phyloP scores from a whole-genome alignment of 2,329 filamentous ascomycete species.

The Microcyclospora tardicrescens region DNA sequence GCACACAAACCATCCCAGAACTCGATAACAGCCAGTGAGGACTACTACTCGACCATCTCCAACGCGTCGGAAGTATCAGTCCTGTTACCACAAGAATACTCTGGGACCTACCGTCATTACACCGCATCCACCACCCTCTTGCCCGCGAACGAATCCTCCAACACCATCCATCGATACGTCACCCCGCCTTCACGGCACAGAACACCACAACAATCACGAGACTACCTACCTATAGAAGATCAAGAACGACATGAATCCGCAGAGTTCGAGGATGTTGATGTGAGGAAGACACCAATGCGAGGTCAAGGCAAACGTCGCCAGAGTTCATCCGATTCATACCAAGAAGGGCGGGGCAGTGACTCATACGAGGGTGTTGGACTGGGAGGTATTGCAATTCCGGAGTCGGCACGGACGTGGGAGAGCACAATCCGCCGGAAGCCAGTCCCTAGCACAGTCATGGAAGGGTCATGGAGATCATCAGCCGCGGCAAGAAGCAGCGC shows the following conservation, averaged over 20 bases:
- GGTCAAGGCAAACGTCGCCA: slow-evolving; percentile 19
- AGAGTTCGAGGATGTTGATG: slow-evolving; percentile 8
- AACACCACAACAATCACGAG: slow-evolving; percentile 21
- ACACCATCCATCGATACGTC: slow-evolving; percentile 18
- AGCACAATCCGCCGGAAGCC: slow-evolving; percentile 21
- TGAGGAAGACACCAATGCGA: slow-evolving; percentile 22
- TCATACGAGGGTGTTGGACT: not conserved
- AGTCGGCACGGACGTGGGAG: slow-evolving; percentile 1
- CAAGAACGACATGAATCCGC: slow-evolving; percentile 6
- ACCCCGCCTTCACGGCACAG: slow-evolving; percentile 24
- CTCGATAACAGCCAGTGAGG: slow-evolving; percentile 36
- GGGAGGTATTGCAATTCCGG: not conserved
- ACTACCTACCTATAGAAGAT: slow-evolving; percentile 7
- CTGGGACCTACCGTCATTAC: slow-evolving; percentile 6
- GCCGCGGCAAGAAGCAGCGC: slow-evolving; percentile 17
- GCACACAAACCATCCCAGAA: slow-evolving; percentile 28
- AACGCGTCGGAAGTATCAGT: slow-evolving; percentile 22
- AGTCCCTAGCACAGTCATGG: slow-evolving; percentile 22
- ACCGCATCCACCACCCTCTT: slow-evolving; percentile 17
- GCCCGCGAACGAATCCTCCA: slow-evolving; percentile 4
- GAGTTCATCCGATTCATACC: slow-evolving; percentile 5
- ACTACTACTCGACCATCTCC: slow-evolving; percentile 37
- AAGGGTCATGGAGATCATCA: slow-evolving; percentile 9
- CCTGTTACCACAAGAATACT: slow-evolving; percentile 8
- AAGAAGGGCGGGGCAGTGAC: not conserved